Evolutionary conservation across 768 basidiomycete genomes (phyloP), one percentile per base, ranked within the genome.

Genomic region (Mycena leptocephala): DNA sequence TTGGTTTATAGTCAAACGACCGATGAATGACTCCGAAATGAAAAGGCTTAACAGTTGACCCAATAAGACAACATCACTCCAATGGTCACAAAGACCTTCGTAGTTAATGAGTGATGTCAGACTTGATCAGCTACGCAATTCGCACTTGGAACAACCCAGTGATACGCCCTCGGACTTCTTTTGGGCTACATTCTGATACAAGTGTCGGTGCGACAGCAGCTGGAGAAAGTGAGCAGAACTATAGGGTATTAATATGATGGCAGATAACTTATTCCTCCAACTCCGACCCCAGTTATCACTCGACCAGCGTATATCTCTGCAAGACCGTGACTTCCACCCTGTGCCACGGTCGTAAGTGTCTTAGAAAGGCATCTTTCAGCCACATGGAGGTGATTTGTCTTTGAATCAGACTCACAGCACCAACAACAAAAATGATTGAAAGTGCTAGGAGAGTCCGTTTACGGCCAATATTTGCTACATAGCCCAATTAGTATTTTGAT

Each of bases 41-140:
- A 76, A 70, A 32, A 78, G 70, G 16, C 86, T 93, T 63, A 72
- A 95, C 94, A 90, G 80, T 95, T 95, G 78, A 95, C 88, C 82
- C 95, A 95, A 83, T 95, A 95, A 0, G 93, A 94, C 72, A 96
- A 87, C 92, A 96, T 95, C 75, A 95, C 95, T 67, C 96, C 96
- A 64, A 92, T 87, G 26, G 95, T 94, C 24, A 95, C 87, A 87
- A 89, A 72, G 3, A 74, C 64, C 73, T 74, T 16, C 26, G 20
- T 35, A 41, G 32, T 71, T 48, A 39, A 22, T 32, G 24, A 39
- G 9, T 9, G 37, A 51, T 62, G 56, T 14, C 20, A 58, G 11
- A 30, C 9, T 24, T 5, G 6, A 24, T 2, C 35, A 51, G 16
- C 28, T 9, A 39, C 14, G 24, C 1, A 55, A 13, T 24, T 39